These are phyloP conservation scores for Cotoneaster glaucophyllus DNA, from an alignment of 306 rosid species.

Conservation along the genomic window DNA sequence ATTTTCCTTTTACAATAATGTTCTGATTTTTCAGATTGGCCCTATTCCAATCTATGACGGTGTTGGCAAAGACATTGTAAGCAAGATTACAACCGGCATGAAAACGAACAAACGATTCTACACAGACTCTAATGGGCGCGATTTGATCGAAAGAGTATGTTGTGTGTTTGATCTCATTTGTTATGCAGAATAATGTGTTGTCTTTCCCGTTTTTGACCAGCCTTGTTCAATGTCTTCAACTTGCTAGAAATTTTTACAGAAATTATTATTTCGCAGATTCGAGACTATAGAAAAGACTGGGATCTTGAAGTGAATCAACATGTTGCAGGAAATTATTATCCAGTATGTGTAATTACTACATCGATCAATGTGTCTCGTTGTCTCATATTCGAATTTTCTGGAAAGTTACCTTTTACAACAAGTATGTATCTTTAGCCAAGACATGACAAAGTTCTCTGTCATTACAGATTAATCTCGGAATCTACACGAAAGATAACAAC, in stretches of 20 bases:
- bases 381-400: neutral
- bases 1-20: neutral
- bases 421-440: neutral
- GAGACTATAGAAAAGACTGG: slow-evolving; percentile 77
- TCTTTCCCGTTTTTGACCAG: neutral
- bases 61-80: slow-evolving; percentile 35
- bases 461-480: slow-evolving; percentile 71
- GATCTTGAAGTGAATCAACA: slow-evolving; percentile 73
- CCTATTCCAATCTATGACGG: slow-evolving; percentile 39
- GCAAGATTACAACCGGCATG: slow-evolving; percentile 27
- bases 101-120: slow-evolving; percentile 21
- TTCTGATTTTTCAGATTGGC: slow-evolving; percentile 26
- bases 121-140: slow-evolving; percentile 43
- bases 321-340: slow-evolving; percentile 89
- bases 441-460: neutral
- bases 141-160: slow-evolving; percentile 36
- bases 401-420: neutral
- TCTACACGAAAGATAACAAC: slow-evolving; percentile 48
- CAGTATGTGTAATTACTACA: slow-evolving; percentile 35
- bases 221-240: neutral
- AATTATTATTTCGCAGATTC: slow-evolving; percentile 41
- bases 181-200: neutral
- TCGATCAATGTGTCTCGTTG: neutral
- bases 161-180: neutral
- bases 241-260: neutral